Conservation (phyloP, 495 filamentous ascomycete genomes). For the Penicillium paradoxum region DNA sequence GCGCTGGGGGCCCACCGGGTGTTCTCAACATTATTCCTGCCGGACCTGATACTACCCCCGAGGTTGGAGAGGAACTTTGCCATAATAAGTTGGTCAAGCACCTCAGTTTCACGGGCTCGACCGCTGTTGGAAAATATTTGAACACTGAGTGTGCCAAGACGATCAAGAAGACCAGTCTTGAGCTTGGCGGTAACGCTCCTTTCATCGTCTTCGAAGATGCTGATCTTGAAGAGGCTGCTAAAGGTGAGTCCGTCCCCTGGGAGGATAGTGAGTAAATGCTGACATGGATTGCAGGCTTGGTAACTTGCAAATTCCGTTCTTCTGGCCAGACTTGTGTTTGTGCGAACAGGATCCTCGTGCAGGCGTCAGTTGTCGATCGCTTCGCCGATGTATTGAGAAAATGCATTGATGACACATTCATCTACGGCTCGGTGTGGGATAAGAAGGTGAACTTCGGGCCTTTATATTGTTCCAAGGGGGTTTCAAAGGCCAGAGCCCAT, state of each 20-base stretch:
- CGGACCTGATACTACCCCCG: too few relatives aligned
- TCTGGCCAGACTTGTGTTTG: conserved; percentile 55
- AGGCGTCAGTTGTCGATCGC: not conserved
- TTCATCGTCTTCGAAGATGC: conserved; percentile 84
- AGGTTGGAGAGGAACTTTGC: conserved; percentile 26
- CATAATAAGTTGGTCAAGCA: conserved; percentile 38
- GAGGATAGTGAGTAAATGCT: too few relatives aligned
- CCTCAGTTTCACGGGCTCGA: conserved; percentile 41
- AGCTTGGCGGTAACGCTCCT: conserved; percentile 86
- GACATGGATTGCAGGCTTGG: conserved; percentile 65
- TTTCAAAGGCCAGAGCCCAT: conserved; percentile 65
- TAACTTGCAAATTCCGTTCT: conserved; percentile 46
- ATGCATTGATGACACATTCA: conserved; percentile 41
- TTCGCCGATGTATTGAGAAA: conserved; percentile 57
- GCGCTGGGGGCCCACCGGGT: conserved; percentile 26
- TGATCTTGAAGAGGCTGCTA: too few relatives aligned
- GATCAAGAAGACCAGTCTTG: conserved; percentile 75
- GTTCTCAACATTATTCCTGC: conserved; percentile 20
- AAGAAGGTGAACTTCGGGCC: conserved; percentile 65
- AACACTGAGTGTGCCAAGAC: conserved; percentile 49
- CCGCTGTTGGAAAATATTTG: conserved; percentile 23
- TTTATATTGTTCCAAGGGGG: conserved; percentile 63
- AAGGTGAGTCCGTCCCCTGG: too few relatives aligned
- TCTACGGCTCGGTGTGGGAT: conserved; percentile 64
- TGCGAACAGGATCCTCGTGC: conserved; percentile 60